Evolutionary conservation across 768 basidiomycete species (phyloP), one percentile per base, ranked within the genome.

Genomic region (Kwoniella botswanensis): DNA sequence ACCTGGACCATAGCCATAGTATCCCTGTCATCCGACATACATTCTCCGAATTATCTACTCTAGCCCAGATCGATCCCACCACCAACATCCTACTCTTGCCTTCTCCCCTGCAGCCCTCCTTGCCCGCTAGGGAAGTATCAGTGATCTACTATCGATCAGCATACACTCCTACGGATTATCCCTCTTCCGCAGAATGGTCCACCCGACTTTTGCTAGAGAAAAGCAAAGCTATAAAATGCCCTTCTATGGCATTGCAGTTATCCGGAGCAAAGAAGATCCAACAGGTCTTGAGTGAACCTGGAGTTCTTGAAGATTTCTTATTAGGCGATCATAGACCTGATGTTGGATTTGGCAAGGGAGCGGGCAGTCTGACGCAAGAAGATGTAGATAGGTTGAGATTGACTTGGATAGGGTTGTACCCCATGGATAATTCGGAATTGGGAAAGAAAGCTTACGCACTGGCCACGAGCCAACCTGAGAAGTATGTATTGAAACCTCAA

Each of bases 211-310:
- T 89, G 15, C 86, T 98, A 44, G 95, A 98, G 81, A 86, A 89
- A 50, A 92, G 91, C 6, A 86, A 84, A 63, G 94, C 96, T 0
- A 94, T 94, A 86, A 96, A 98, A 73, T 99, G 96, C 79, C 96
- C 96, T 0, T 89, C 89, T 1, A 89, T 98, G 74, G 89, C 91
- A 5, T 87, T 98, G 15, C 96, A 98, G 74, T 89, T 98, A n/a
- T 94, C 95, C 0, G 96, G 96, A 0, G 90, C 91, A 3, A 99
- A 99, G 86, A 97, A 97, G 80, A 89, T 99, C 0, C 96, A 98
- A 82, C 90, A 98, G 77, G 92, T 91, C 0, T 87, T 99, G 17
- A 88, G 90, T 18, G 87, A 89, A 29, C 88, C 89, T 0, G 90
- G 90, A 0, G 84, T 92, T 7, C 86, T 96, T 22, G 93, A 93